Conservation (phyloP, 495 filamentous ascomycete species). For the Patellaria atrata region DNA sequence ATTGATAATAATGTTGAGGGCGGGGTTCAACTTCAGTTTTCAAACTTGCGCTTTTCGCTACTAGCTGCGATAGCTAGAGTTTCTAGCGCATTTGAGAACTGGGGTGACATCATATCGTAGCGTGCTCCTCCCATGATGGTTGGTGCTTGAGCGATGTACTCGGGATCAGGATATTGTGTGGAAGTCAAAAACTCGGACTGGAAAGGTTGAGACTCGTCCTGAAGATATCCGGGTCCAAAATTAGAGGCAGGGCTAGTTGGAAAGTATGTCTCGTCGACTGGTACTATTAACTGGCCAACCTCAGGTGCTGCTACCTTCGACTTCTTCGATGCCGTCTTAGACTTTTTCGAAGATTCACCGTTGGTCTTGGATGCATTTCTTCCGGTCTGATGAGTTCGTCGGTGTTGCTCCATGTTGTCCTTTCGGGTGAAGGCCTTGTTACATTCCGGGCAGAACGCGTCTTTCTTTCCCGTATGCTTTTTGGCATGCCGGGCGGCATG, state of each 20-base stretch:
- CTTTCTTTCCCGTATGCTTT: conserved; percentile 93
- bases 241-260: conserved; percentile 4
- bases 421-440: conserved; percentile 89
- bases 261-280: too few relatives aligned
- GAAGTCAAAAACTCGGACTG: conserved; percentile 5
- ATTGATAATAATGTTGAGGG: too few relatives aligned
- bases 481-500: conserved; percentile 94
- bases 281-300: conserved; percentile 8
- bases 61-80: conserved; percentile 19
- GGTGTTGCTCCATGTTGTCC: conserved; percentile 98
- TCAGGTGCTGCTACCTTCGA: conserved; percentile 13
- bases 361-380: conserved; percentile 17
- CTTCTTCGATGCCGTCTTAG: conserved; percentile 12
- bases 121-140: conserved; percentile 4
- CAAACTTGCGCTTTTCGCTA: conserved; percentile 21
- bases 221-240: conserved; percentile 11
- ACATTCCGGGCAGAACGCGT: conserved; percentile 77
- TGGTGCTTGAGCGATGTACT: conserved; percentile 6
- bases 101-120: too few relatives aligned
- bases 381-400: conserved; percentile 56
- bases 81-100: conserved; percentile 18
- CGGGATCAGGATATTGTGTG: conserved; percentile 14
- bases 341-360: conserved; percentile 13
- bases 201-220: conserved; percentile 9
- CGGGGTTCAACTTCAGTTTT: too few relatives aligned